These are phyloP conservation scores for Herpetomonas samuelpessoai DNA, from an alignment of 208 protist species.

Conservation along the genomic window DNA sequence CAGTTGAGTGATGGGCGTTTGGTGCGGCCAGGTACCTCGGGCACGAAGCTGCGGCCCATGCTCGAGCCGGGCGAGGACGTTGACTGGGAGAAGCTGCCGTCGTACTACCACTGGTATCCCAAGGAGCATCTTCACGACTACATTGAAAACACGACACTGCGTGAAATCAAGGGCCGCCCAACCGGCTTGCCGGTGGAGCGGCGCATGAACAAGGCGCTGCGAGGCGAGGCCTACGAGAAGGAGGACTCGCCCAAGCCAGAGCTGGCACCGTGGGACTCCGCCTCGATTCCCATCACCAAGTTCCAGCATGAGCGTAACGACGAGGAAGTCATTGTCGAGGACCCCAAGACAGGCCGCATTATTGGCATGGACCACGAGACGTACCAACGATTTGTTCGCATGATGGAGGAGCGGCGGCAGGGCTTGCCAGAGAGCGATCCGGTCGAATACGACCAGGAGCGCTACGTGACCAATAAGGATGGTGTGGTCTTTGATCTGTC, in stretches of 20 bases:
- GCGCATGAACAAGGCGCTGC: constrained; percentile 34
- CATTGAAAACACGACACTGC: constrained; percentile 84
- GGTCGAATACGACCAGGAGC: constrained; percentile 89
- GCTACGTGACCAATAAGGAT: constrained; percentile 87
- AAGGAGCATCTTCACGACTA: constrained; percentile 86
- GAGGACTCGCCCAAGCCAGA: constrained; percentile 53
- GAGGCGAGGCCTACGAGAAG: constrained; percentile 25
- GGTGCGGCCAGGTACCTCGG: constrained; percentile 77
- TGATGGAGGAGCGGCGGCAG: constrained; percentile 77
- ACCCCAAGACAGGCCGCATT: constrained; percentile 85
- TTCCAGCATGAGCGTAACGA: constrained; percentile 86
- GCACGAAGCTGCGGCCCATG: constrained; percentile 82
- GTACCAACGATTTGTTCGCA: constrained; percentile 78
- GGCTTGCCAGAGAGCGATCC: constrained; percentile 72
- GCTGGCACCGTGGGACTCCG: constrained; percentile 79
- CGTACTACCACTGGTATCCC: constrained; percentile 90
- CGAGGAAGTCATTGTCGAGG: constrained; percentile 82
- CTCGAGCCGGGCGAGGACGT: constrained; percentile 81
- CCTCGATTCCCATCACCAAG: constrained; percentile 79
- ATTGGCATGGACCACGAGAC: constrained; percentile 86
- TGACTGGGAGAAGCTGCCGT: constrained; percentile 85
- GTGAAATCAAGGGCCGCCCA: constrained; percentile 68
- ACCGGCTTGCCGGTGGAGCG: constrained; percentile 55
- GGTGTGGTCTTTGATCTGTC: constrained; percentile 84
- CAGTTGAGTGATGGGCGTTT: constrained; percentile 78